These are phyloP conservation scores for Fusarium clavum DNA, from an alignment of 2,329 filamentous ascomycete species.

Conservation along the genomic window DNA sequence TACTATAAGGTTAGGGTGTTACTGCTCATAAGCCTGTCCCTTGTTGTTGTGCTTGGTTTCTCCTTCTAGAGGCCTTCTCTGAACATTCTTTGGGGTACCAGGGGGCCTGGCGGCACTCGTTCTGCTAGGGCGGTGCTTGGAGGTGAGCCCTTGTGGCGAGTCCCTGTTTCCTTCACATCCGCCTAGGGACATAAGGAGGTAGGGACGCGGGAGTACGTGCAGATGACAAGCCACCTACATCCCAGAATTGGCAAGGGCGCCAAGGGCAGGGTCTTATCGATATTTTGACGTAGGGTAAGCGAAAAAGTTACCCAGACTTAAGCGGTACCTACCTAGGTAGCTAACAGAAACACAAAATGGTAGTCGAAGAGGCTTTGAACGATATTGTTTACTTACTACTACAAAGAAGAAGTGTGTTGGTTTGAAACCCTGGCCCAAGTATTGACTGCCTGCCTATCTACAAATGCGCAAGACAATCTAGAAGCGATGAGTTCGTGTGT, in stretches of 20 bases:
- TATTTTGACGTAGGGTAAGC: constrained; percentile 17
- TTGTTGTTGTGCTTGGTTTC: constrained; percentile 16
- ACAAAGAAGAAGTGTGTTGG: background rate
- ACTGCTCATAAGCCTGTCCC: constrained; percentile 8
- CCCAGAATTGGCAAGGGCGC: constrained; percentile 15
- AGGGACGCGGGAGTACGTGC: constrained; percentile 34
- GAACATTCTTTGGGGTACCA: constrained; percentile 22
- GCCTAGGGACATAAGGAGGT: background rate
- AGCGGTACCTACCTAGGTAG: background rate
- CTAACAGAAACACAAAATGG: background rate
- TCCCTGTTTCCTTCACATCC: background rate
- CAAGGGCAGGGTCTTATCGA: background rate
- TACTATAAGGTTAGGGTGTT: constrained; percentile 23
- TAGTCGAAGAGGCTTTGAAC: background rate
- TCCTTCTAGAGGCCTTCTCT: constrained; percentile 37
- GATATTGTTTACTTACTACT: background rate
- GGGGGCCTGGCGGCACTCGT: constrained; percentile 16
- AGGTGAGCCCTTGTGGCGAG: background rate
- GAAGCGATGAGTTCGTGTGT: background rate
- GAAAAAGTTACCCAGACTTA: background rate
- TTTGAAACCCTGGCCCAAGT: background rate
- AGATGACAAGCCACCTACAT: constrained; percentile 27
- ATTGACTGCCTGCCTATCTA: background rate
- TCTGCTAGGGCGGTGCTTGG: constrained; percentile 18
- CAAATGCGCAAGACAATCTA: background rate